phyloP scores from a whole-genome alignment of 2,329 filamentous ascomycete species.

The Capronia coronata region DNA sequence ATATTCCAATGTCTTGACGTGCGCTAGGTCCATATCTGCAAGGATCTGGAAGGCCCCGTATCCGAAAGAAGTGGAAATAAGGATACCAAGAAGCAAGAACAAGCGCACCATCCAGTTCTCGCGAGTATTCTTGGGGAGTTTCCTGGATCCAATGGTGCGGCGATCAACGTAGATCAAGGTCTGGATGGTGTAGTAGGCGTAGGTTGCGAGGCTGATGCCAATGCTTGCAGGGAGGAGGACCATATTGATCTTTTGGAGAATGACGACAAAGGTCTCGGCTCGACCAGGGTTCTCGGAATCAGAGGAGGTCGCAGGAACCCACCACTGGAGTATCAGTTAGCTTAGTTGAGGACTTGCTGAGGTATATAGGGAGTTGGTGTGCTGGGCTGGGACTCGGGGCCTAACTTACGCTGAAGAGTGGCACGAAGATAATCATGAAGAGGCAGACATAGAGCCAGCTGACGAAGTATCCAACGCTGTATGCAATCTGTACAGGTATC shows the following conservation, averaged over 20 bases:
- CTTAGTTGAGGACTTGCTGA: too few relatives aligned
- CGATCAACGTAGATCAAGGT: conserved; percentile 26
- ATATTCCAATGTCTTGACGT: conserved; percentile 26
- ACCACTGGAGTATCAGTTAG: conserved; percentile 25
- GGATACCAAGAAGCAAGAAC: conserved; percentile 22
- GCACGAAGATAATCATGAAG: conserved; percentile 24
- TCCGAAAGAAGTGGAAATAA: conserved; percentile 18
- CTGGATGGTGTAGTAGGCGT: conserved; percentile 20
- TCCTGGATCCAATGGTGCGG: conserved; percentile 13
- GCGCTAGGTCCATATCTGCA: conserved; percentile 22
- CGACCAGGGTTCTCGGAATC: conserved; percentile 10
- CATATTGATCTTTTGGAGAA: conserved; percentile 24
- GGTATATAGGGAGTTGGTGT: background rate
- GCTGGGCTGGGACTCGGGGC: background rate
- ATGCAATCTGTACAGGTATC: conserved; percentile 19
- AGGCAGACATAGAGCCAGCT: conserved; percentile 27
- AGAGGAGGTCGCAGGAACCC: conserved; percentile 21
- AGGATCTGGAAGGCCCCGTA: conserved; percentile 24
- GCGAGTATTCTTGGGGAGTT: conserved; percentile 22
- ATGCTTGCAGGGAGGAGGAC: conserved; percentile 24
- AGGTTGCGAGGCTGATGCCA: conserved; percentile 16
- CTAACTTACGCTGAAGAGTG: conserved; percentile 25
- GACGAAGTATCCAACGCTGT: conserved; percentile 25
- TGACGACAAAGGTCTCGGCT: conserved; percentile 11
- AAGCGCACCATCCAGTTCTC: conserved; percentile 26